These are phyloP conservation scores for Podaxis sp. DNA, from an alignment of 768 basidiomycete species.

Conservation along the genomic window DNA sequence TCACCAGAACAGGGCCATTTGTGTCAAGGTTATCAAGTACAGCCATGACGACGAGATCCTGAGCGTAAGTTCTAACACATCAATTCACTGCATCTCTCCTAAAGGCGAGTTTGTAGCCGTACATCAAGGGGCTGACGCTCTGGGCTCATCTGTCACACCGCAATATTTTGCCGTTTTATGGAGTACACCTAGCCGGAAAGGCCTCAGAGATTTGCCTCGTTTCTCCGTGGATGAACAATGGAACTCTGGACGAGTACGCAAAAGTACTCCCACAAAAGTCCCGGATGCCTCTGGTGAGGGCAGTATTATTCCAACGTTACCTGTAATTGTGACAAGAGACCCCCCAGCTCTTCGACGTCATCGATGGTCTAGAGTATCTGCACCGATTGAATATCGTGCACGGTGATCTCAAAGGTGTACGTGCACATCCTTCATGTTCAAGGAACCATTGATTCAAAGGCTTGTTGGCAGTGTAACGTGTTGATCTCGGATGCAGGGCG, in stretches of 20 bases:
- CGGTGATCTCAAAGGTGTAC: neutral
- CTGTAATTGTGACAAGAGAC: neutral
- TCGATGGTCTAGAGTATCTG: neutral
- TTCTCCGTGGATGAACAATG: neutral
- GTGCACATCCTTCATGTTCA: neutral
- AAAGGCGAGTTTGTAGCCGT: neutral
- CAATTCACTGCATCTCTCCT: too few species aligned
- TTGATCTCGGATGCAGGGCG: neutral
- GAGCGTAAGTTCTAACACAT: neutral
- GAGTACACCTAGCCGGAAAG: neutral
- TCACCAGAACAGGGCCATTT: neutral
- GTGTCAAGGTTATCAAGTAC: neutral
- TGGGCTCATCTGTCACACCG: neutral
- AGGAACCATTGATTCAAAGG: neutral
- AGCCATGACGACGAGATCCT: neutral
- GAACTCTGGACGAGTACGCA: neutral
- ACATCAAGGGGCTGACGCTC: neutral
- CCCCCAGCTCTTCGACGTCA: neutral
- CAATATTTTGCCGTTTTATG: neutral
- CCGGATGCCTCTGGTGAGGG: neutral
- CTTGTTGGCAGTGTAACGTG: neutral
- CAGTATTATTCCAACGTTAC: neutral
- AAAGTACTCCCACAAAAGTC: neutral
- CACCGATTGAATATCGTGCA: neutral
- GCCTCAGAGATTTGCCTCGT: neutral